These are phyloP conservation scores for Amniculicola lignicola DNA, from an alignment of 495 filamentous ascomycete genomes.

Conservation along the genomic window DNA sequence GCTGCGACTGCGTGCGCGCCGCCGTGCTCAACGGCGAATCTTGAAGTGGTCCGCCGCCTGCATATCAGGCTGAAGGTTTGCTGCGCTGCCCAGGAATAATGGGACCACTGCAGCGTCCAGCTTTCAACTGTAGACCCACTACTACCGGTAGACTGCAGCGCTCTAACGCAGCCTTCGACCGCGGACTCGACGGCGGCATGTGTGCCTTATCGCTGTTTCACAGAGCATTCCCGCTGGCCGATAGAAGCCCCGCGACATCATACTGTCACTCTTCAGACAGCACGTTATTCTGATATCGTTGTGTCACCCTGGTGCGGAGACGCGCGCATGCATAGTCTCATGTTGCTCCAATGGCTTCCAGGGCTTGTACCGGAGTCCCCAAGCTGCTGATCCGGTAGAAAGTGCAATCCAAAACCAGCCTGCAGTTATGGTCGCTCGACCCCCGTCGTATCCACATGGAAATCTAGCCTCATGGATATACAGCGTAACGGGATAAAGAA, in stretches of 20 bases:
- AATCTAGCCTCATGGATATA: slow-evolving; percentile 35
- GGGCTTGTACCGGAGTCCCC: slow-evolving; percentile 26
- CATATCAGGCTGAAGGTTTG: slow-evolving; percentile 35
- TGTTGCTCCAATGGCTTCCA: slow-evolving; percentile 7
- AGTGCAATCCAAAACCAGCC: slow-evolving; percentile 19
- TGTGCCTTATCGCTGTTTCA: slow-evolving; percentile 37
- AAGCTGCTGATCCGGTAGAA: slow-evolving; percentile 35
- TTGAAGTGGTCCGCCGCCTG: slow-evolving; percentile 12
- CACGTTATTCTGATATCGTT: slow-evolving; percentile 14
- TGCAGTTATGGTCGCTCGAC: slow-evolving; percentile 9
- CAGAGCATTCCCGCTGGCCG: slow-evolving; percentile 1
- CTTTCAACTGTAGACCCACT: slow-evolving; percentile 15
- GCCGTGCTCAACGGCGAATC: not conserved
- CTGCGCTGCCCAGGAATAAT: slow-evolving; percentile 26
- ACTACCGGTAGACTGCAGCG: slow-evolving; percentile 26
- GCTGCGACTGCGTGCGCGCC: no score
- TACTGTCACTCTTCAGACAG: not conserved
- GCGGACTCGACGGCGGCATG: slow-evolving; percentile 13
- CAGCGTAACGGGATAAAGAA: slow-evolving; percentile 37
- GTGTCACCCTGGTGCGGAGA: not conserved
- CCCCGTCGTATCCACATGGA: slow-evolving; percentile 24
- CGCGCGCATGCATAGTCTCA: slow-evolving; percentile 2
- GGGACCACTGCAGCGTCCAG: slow-evolving; percentile 26
- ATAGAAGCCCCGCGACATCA: slow-evolving; percentile 16
- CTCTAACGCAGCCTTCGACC: slow-evolving; percentile 10